phyloP scores from a whole-genome alignment of 1,284 basidiomycete genomes.

The Papiliotrema laurentii region DNA sequence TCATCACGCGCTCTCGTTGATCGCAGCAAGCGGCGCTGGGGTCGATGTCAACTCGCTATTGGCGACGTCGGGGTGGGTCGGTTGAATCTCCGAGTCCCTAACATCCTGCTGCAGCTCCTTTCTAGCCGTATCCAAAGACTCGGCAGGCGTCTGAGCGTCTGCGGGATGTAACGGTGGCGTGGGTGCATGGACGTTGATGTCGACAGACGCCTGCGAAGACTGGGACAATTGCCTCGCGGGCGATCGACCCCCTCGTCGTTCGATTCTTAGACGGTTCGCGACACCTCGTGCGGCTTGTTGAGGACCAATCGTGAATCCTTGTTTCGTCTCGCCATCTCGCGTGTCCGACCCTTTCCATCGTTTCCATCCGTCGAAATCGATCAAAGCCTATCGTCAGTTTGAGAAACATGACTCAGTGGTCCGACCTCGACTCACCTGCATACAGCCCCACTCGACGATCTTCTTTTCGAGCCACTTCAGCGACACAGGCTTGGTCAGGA shows the following conservation, averaged over 20 bases:
- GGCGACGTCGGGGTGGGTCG: background rate
- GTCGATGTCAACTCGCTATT: background rate
- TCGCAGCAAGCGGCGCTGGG: background rate
- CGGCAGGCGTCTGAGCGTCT: background rate
- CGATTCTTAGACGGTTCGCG: slow-evolving; percentile 38
- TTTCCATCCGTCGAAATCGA: slow-evolving; percentile 50
- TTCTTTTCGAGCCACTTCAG: slow-evolving; percentile 95
- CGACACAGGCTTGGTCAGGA: slow-evolving; percentile 94
- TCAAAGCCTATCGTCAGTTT: slow-evolving; percentile 41
- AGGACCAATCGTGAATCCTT: slow-evolving; percentile 39
- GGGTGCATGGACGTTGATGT: slow-evolving; percentile 15
- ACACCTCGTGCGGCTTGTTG: slow-evolving; percentile 40
- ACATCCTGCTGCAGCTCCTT: background rate
- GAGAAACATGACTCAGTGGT: background rate
- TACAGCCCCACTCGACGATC: slow-evolving; percentile 90
- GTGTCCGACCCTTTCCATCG: slow-evolving; percentile 42
- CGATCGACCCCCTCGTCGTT: slow-evolving; percentile 13
- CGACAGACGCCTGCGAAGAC: background rate
- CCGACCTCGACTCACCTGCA: slow-evolving; percentile 39
- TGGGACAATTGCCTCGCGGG: background rate
- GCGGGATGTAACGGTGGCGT: slow-evolving; percentile 8
- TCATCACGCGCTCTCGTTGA: background rate
- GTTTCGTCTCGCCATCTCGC: slow-evolving; percentile 32
- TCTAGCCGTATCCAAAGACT: slow-evolving; percentile 5
- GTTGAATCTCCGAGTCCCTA: background rate